These are phyloP conservation scores for Globisporangium nagaii DNA, from an alignment of 352 stramenopile genomes.

Conservation along the genomic window DNA sequence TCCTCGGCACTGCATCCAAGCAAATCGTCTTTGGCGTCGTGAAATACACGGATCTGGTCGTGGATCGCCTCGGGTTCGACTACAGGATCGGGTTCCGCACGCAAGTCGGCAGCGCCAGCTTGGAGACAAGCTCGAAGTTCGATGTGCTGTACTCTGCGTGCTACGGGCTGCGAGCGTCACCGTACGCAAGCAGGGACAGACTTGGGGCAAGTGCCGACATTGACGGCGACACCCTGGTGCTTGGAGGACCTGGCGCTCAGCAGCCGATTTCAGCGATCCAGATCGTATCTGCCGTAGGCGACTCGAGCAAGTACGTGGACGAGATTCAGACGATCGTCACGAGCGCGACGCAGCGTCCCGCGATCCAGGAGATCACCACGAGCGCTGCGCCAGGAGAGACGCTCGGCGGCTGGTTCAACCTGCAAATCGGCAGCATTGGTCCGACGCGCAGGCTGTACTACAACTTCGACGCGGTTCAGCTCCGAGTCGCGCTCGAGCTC, in stretches of 20 bases:
- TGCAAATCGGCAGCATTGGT: slow-evolving; percentile 49
- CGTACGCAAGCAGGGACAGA: slow-evolving; percentile 46
- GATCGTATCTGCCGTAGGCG: slow-evolving; percentile 51
- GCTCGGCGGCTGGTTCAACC: slow-evolving; percentile 66
- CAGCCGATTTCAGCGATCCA: slow-evolving; percentile 65
- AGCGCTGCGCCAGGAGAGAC: slow-evolving; percentile 57
- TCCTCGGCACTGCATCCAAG: slow-evolving; percentile 34
- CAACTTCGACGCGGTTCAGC: slow-evolving; percentile 61
- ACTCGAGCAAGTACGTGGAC: slow-evolving; percentile 45
- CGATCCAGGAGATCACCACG: slow-evolving; percentile 67
- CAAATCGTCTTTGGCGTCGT: slow-evolving; percentile 54
- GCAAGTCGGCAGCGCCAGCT: slow-evolving; percentile 24
- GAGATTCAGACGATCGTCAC: slow-evolving; percentile 72
- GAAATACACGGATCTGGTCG: slow-evolving; percentile 62
- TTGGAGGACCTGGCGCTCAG: slow-evolving; percentile 56
- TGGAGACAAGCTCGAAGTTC: slow-evolving; percentile 52
- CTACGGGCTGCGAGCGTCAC: slow-evolving; percentile 57
- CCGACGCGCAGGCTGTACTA: slow-evolving; percentile 53
- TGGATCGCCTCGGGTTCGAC: slow-evolving; percentile 64
- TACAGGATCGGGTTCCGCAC: slow-evolving; percentile 63
- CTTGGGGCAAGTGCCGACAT: slow-evolving; percentile 69
- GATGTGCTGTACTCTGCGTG: slow-evolving; percentile 68
- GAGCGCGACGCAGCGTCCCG: slow-evolving; percentile 41
- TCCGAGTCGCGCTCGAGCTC: slow-evolving; percentile 65
- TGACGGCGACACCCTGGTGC: slow-evolving; percentile 54